Evolutionary conservation across 1,284 basidiomycete genomes (phyloP).

Genomic region (Tetrapyrgos nigripes): DNA sequence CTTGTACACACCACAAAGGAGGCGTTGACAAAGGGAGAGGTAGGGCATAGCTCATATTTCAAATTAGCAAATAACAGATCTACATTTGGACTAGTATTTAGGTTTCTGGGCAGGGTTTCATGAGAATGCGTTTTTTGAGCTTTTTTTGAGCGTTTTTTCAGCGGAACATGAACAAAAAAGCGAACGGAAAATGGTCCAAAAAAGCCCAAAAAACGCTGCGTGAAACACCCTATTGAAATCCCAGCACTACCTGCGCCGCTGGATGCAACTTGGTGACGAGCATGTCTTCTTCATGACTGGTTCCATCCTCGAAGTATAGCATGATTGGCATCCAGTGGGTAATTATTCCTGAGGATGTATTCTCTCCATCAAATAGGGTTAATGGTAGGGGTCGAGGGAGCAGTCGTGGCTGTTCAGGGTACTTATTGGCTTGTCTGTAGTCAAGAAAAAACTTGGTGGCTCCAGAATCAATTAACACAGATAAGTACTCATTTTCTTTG

Average conservation of each 20-base stretch:
- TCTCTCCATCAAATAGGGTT: neutral
- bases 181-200: too few species aligned
- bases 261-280: neutral
- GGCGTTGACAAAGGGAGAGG: neutral
- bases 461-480: neutral
- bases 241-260: neutral
- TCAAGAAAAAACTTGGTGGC: neutral
- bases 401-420: neutral
- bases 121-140: too few species aligned
- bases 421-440: neutral
- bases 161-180: too few species aligned
- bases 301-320: neutral
- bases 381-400: neutral
- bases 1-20: neutral
- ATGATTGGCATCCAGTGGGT: neutral
- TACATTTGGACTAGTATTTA: too few species aligned
- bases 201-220: too few species aligned
- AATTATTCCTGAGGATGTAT: neutral
- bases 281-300: neutral
- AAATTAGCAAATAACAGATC: too few species aligned
- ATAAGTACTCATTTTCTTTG: neutral
- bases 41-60: too few species aligned
- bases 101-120: too few species aligned
- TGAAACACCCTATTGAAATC: neutral
- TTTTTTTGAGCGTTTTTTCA: too few species aligned